These are phyloP conservation scores for Eutrema yunnanense DNA, from an alignment of 345 rosid genomes.

Conservation along the genomic window DNA sequence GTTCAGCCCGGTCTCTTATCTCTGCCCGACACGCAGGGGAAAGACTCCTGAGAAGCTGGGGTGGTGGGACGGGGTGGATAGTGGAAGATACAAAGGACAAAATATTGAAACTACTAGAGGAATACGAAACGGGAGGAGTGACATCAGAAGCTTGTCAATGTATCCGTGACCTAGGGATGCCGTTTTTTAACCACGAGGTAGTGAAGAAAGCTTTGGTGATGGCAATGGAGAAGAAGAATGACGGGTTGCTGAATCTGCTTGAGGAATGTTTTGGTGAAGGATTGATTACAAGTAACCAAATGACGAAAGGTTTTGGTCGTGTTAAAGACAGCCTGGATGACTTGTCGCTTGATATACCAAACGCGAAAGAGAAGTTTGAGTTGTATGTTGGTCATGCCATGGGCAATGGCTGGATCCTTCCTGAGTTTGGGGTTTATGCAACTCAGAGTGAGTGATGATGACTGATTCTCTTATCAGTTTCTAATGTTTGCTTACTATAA, in stretches of 20 bases:
- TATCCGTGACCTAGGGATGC: slow-evolving; percentile 95
- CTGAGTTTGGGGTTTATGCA: slow-evolving; percentile 39
- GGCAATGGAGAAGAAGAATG: slow-evolving; percentile 99
- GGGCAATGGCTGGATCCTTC: slow-evolving; percentile 75
- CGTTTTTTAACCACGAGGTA: slow-evolving; percentile 96
- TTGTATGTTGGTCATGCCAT: slow-evolving; percentile 63
- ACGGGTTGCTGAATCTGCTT: slow-evolving; percentile 74
- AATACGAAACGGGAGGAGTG: slow-evolving; percentile 86
- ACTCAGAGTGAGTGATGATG: slow-evolving; percentile 14
- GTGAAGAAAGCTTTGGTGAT: slow-evolving; percentile 97
- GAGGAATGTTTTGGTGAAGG: slow-evolving; percentile 84
- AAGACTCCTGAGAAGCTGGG: slow-evolving; percentile 98
- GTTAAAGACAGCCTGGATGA: slow-evolving; percentile 91
- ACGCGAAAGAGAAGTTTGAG: slow-evolving; percentile 75
- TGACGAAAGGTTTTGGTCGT: slow-evolving; percentile 89
- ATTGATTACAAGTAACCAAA: slow-evolving; percentile 80
- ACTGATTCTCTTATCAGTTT: slow-evolving; percentile 19
- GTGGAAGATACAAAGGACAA: slow-evolving; percentile 99
- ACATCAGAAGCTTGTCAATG: slow-evolving; percentile 95
- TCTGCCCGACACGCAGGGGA: slow-evolving; percentile 98
- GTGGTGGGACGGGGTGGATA: slow-evolving; percentile 98
- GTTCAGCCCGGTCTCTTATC: slow-evolving; percentile 67
- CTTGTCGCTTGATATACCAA: slow-evolving; percentile 91
- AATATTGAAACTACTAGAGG: slow-evolving; percentile 88
- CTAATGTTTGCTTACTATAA: slow-evolving; percentile 28